Conservation (phyloP, 257 asterid genomes). For the Gentiana macrophylla region DNA sequence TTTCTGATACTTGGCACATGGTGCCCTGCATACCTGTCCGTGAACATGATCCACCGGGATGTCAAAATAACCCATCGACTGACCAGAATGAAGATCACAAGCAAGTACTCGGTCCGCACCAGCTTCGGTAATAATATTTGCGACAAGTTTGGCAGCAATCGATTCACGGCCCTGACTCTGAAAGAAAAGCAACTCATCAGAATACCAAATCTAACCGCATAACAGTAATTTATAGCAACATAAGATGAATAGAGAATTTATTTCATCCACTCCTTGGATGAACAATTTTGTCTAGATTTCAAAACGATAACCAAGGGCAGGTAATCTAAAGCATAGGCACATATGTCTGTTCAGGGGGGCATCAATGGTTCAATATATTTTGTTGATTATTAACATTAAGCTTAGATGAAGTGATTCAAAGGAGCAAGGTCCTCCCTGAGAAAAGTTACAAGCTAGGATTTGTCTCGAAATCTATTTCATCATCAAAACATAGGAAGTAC, state of each 20-base stretch:
- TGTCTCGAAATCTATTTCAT: too few species aligned
- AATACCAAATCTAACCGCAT: neutral
- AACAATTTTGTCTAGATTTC: too few species aligned
- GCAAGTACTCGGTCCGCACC: constrained; percentile 75
- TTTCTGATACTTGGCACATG: too few species aligned
- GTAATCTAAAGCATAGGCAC: too few species aligned
- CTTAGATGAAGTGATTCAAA: too few species aligned
- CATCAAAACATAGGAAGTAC: too few species aligned
- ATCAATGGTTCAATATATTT: too few species aligned
- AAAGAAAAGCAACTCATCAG: neutral
- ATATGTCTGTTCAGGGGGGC: too few species aligned
- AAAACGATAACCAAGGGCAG: too few species aligned
- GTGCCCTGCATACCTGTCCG: constrained; percentile 41
- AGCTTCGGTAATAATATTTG: constrained; percentile 66
- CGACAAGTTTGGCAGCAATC: constrained; percentile 79
- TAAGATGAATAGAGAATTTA: neutral
- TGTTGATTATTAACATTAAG: too few species aligned
- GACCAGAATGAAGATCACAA: constrained; percentile 83
- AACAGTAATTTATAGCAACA: neutral
- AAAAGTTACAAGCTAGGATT: too few species aligned
- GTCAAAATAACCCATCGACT: constrained; percentile 79
- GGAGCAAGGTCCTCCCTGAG: too few species aligned
- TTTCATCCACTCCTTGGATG: neutral
- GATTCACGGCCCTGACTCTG: constrained; percentile 89
- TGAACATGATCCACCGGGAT: constrained; percentile 80